Evolutionary conservation across 1,284 basidiomycete species (phyloP), one percentile per base, ranked within the genome.

Genomic region (Naganishia liquefaciens): DNA sequence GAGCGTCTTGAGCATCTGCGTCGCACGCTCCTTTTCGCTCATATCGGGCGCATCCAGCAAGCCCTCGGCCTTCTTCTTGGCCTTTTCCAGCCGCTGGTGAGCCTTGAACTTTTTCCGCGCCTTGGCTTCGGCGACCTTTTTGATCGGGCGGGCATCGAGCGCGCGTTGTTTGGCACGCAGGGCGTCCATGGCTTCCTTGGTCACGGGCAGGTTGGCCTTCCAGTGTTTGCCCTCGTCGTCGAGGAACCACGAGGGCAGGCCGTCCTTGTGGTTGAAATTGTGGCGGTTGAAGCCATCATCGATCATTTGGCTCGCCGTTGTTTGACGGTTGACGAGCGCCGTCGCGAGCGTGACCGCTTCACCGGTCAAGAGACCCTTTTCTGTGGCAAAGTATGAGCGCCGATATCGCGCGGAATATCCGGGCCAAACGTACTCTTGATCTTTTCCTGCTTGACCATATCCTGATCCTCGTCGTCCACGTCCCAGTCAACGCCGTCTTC

Each of bases 111-210:
- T 99, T 82, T 99, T 99, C 68, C 96, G 85, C 42, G 92, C 93
- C 80, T 99, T 99, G 49, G 96, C 96, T 81, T 99, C 96, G 21
- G 95, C 96, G 13, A 99, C 84, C 83, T 99, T 99, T 82, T 98
- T 99, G 81, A 99, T 99, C 19, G 96, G 96, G 15, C 96, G 86
- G 2, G 95, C 94, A 75, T 99, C 93, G 52, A 99, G 83, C 5
- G 93, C 92, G 27, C 94, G 88, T 80, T 96, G 91, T 75, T 89
- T 91, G 19, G 90, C 92, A 40, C 91, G 87, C 42, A 99, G 83
- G 3, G 88, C 88, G 62, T 84, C 84, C 63, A 99, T 83, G 5
- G 96, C 96, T 78, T 99, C 96, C 79, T 97, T 99, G 1, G 95
- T 98, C 68, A 99, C 85, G 17, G 96, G 96, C 62, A 99, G 83